Percentiles rank a stretch among this genome's conserved stretches.
Conservation (phyloP, 2,329 filamentous ascomycete genomes). For the Ophiostoma triangulosporum region DNA sequence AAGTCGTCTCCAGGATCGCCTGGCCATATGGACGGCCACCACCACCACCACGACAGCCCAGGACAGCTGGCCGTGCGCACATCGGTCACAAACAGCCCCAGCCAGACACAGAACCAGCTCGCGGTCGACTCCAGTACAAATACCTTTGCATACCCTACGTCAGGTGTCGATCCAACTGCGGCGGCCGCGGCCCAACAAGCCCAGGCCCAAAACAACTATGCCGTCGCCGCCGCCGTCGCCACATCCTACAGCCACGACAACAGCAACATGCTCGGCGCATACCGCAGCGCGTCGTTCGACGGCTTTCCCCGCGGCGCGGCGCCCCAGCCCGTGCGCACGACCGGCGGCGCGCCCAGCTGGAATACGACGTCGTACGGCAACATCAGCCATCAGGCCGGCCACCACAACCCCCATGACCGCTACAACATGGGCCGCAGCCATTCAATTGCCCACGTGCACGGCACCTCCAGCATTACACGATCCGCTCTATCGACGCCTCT, state of each 20-base stretch:
- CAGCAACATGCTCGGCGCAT: slow-evolving; percentile 42
- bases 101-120: slow-evolving; percentile 17
- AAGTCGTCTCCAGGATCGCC: slow-evolving; percentile 27
- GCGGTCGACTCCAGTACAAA: slow-evolving; percentile 34
- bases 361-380: slow-evolving; percentile 31
- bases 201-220: slow-evolving; percentile 25
- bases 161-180: slow-evolving; percentile 31
- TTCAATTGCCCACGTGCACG: slow-evolving; percentile 26
- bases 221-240: slow-evolving; percentile 13
- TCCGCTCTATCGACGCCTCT: slow-evolving; percentile 35
- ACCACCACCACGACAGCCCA: slow-evolving; percentile 27
- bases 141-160: slow-evolving; percentile 42
- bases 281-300: slow-evolving; percentile 39
- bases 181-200: slow-evolving; percentile 21
- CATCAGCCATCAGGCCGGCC: slow-evolving; percentile 13
- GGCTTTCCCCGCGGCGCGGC: slow-evolving; percentile 27
- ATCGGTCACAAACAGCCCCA: slow-evolving; percentile 20
- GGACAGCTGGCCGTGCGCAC: slow-evolving; percentile 22
- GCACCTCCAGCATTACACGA: slow-evolving; percentile 31
- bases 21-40: slow-evolving; percentile 27
- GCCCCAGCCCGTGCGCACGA: slow-evolving; percentile 22
- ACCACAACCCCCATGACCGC: slow-evolving; percentile 11
- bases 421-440: slow-evolving; percentile 22
- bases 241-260: slow-evolving; percentile 25
- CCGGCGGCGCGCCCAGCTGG: slow-evolving; percentile 17